These are phyloP conservation scores for Pseudomonodictys pantanalensis DNA, from an alignment of 495 filamentous ascomycete species.

Conservation along the genomic window DNA sequence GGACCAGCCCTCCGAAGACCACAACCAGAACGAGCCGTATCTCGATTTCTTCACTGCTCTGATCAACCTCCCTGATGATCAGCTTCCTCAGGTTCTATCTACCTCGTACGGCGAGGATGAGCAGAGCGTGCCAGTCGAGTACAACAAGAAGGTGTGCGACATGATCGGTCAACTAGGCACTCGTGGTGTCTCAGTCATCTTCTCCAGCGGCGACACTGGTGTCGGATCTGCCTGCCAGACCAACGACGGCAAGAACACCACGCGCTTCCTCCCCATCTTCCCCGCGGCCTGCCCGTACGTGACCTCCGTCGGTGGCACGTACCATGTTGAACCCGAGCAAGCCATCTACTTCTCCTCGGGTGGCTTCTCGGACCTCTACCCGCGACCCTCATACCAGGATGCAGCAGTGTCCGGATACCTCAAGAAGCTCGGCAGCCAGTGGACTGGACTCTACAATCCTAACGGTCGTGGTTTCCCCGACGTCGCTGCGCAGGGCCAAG, in stretches of 20 bases:
- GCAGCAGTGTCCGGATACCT: slow-evolving; percentile 59
- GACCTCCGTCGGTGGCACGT: slow-evolving; percentile 69
- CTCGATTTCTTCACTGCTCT: slow-evolving; percentile 68
- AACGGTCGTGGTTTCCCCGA: slow-evolving; percentile 71
- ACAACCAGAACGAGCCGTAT: slow-evolving; percentile 74
- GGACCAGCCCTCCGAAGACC: slow-evolving; percentile 50
- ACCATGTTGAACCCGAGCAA: slow-evolving; percentile 56
- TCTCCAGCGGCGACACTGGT: slow-evolving; percentile 70
- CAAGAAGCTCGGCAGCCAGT: slow-evolving; percentile 45
- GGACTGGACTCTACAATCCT: slow-evolving; percentile 54
- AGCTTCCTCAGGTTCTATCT: slow-evolving; percentile 71
- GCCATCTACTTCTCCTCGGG: slow-evolving; percentile 57
- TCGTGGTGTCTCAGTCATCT: slow-evolving; percentile 71
- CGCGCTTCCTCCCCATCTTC: slow-evolving; percentile 67
- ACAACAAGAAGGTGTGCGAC: slow-evolving; percentile 68
- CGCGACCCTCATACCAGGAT: slow-evolving; percentile 60
- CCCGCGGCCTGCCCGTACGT: slow-evolving; percentile 72
- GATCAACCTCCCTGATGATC: slow-evolving; percentile 54
- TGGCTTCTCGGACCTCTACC: slow-evolving; percentile 68
- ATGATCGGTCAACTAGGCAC: slow-evolving; percentile 67
- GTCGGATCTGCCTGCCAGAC: slow-evolving; percentile 63
- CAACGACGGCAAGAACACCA: slow-evolving; percentile 65
- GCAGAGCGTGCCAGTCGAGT: slow-evolving; percentile 65
- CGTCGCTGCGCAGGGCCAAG: slow-evolving; percentile 60
- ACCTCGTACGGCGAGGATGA: slow-evolving; percentile 84